Evolutionary conservation across 805 yeast genomes (phyloP).

Genomic region (Helenozyma rhizophorensis): DNA sequence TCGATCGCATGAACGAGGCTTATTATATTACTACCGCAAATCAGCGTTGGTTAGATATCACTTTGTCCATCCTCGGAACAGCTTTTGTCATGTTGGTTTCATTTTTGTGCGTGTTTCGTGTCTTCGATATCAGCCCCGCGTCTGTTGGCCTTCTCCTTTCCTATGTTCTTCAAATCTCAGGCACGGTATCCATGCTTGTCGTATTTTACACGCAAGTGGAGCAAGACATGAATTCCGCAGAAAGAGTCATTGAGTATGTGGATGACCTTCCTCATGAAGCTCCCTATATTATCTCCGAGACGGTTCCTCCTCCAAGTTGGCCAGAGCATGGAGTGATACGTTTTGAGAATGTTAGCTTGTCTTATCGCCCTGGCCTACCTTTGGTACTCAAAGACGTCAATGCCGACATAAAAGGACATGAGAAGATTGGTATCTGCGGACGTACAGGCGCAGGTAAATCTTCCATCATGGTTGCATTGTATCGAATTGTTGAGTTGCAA

Average conservation of each 20-base stretch:
- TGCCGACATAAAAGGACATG: conserved; percentile 4
- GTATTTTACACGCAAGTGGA: conserved; percentile 5
- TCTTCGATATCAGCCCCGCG: conserved; percentile 13
- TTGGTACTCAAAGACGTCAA: conserved; percentile 10
- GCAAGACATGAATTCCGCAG: conserved; percentile 9
- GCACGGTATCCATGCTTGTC: conserved; percentile 3
- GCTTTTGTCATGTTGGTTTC: conserved; percentile 6
- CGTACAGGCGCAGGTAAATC: conserved; percentile 22
- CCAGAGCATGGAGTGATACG: conserved; percentile 7
- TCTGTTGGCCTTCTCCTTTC: conserved; percentile 9
- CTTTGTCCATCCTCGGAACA: conserved; percentile 1
- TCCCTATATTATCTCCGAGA: conserved; percentile 17
- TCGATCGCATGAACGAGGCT: conserved; percentile 10
- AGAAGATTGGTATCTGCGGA: conserved; percentile 19
- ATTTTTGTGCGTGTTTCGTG: conserved; percentile 16
- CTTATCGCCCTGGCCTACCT: conserved; percentile 15
- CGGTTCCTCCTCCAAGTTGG: conserved; percentile 22
- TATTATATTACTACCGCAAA: conserved; percentile 5
- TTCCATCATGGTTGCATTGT: conserved; percentile 16
- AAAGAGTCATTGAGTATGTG: conserved; percentile 12
- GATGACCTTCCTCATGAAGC: conserved; percentile 22
- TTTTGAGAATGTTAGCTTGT: conserved; percentile 25
- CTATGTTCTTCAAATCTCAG: conserved; percentile 5
- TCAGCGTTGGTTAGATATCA: conserved; percentile 6
- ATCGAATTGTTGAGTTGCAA: conserved; percentile 11